Percentiles rank a stretch among this genome's conserved stretches.
Evolutionary conservation across 2,329 filamentous ascomycete species (phyloP).

Genomic region (Ascosphaera acerosa): DNA sequence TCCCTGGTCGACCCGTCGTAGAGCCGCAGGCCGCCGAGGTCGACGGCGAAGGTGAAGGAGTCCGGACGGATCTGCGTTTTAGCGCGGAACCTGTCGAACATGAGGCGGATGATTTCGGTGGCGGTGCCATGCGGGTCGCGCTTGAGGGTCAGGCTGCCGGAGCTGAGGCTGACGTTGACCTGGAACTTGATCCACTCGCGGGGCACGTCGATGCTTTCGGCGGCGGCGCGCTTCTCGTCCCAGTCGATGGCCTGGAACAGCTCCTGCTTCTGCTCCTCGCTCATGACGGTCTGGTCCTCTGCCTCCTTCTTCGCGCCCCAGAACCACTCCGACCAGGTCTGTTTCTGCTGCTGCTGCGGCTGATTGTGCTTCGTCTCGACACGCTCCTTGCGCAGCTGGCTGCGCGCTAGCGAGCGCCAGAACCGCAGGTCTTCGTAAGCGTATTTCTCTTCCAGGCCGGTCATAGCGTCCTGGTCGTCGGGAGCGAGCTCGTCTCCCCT

Average conservation of each 20-base stretch:
- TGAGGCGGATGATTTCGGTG: constrained; percentile 62
- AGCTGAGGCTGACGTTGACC: constrained; percentile 75
- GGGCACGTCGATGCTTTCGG: constrained; percentile 70
- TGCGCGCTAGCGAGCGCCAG: constrained; percentile 83
- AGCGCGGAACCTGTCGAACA: constrained; percentile 86
- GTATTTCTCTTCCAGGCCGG: constrained; percentile 60
- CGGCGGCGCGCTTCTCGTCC: constrained; percentile 79
- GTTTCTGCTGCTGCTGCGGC: constrained; percentile 35
- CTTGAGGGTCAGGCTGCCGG: constrained; percentile 84
- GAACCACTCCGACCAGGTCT: constrained; percentile 77
- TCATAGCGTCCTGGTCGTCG: constrained; percentile 46
- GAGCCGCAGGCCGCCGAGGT: constrained; percentile 73
- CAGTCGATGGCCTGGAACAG: constrained; percentile 95
- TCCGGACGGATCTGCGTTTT: constrained; percentile 77
- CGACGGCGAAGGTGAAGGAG: constrained; percentile 68
- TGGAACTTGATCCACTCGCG: constrained; percentile 83
- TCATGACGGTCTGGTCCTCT: constrained; percentile 63
- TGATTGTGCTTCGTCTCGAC: constrained; percentile 66
- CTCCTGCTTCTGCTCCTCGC: constrained; percentile 85
- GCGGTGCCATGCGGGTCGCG: constrained; percentile 54
- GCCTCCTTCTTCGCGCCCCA: constrained; percentile 61
- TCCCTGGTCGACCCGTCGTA: constrained; percentile 89
- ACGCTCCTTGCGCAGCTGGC: constrained; percentile 86
- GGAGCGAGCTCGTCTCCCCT: constrained; percentile 40
- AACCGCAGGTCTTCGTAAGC: constrained; percentile 90